Conservation (phyloP, 495 filamentous ascomycete species). For the Alectoria sarmentosa region DNA sequence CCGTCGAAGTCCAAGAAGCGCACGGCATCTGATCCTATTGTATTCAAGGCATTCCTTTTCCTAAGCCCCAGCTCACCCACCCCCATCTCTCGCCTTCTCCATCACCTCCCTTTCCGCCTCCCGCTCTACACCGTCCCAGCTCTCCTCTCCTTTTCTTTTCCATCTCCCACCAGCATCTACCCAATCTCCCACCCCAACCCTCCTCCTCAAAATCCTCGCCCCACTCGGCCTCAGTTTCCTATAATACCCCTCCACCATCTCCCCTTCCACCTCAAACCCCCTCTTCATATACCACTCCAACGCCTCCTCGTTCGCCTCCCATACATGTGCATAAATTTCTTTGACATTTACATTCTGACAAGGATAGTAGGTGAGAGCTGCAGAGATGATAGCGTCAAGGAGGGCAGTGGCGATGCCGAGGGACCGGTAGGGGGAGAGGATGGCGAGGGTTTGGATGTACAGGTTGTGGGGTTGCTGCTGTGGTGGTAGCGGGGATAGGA, state of each 20-base stretch:
- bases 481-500: slow-evolving; percentile 27
- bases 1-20: neutral
- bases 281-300: slow-evolving; percentile 77
- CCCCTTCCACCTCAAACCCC: slow-evolving; percentile 61
- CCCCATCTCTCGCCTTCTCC: neutral
- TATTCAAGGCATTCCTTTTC: neutral
- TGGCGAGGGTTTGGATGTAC: slow-evolving; percentile 82
- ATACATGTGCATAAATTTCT: slow-evolving; percentile 81
- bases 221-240: slow-evolving; percentile 70
- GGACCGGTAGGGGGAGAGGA: slow-evolving; percentile 75
- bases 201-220: slow-evolving; percentile 64
- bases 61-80: neutral
- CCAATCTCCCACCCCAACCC: slow-evolving; percentile 27
- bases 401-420: slow-evolving; percentile 73
- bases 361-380: slow-evolving; percentile 30
- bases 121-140: neutral
- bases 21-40: neutral
- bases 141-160: neutral
- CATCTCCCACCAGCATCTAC: neutral
- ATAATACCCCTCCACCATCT: slow-evolving; percentile 71
- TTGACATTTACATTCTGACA: slow-evolving; percentile 37
- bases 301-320: slow-evolving; percentile 83
- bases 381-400: slow-evolving; percentile 50
- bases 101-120: neutral
- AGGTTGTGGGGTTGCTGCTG: slow-evolving; percentile 35